These are phyloP conservation scores for Auxenochlorella pyrenoidosa DNA, from an alignment of 139 green algal species.

Conservation along the genomic window DNA sequence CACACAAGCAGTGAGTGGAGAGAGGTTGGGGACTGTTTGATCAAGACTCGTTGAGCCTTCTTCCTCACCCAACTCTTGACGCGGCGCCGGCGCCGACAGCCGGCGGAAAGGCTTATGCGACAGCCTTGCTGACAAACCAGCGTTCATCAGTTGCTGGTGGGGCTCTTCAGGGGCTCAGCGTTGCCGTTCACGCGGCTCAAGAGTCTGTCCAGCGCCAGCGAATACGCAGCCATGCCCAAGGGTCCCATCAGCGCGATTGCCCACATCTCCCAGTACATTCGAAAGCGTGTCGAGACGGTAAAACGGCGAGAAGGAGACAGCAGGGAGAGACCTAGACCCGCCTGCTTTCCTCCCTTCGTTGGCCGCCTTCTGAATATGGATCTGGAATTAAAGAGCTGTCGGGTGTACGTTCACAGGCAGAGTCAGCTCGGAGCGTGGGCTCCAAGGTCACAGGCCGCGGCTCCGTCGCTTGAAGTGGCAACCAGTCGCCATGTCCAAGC, in stretches of 20 bases:
- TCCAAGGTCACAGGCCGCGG: neutral
- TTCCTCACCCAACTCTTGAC: too few relatives aligned
- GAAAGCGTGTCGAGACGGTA: neutral
- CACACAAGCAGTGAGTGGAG: too few relatives aligned
- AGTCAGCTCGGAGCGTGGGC: too few relatives aligned
- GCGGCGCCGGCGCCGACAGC: too few relatives aligned
- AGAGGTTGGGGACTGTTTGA: too few relatives aligned
- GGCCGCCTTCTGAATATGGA: neutral
- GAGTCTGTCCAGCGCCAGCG: neutral
- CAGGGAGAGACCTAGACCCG: neutral
- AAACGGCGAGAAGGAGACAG: neutral
- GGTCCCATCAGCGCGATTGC: neutral
- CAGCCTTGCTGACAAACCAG: too few relatives aligned
- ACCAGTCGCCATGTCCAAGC: conserved; percentile 16
- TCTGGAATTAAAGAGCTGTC: neutral
- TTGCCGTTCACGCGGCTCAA: neutral
- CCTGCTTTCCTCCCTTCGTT: neutral
- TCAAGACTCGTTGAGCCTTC: too few relatives aligned
- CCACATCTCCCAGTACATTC: neutral
- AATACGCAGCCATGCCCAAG: neutral
- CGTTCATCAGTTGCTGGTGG: too few relatives aligned
- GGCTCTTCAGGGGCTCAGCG: neutral
- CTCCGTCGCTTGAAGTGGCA: neutral
- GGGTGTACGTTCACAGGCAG: neutral
- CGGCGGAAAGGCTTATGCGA: too few relatives aligned